Base-by-base conservation (phyloP, 2,329 filamentous ascomycete genomes). In the Trichoderma polysporum region DNA sequence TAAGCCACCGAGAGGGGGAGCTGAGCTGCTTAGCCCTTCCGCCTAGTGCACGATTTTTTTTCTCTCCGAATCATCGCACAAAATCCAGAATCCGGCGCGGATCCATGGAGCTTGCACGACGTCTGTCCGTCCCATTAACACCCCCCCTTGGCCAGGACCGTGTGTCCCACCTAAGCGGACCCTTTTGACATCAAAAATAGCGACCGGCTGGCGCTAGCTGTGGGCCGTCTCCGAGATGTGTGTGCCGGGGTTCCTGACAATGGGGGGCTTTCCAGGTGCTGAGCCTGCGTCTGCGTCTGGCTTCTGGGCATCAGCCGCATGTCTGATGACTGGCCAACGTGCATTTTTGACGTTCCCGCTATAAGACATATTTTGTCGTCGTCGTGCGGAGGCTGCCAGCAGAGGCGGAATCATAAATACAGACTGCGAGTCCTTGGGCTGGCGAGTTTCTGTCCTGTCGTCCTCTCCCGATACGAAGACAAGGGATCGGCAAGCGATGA, bases 171-270 rank as follows among this genome's bases (percentile, higher is more conserved):
- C 64, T 27, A n/a, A 56, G 58, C 65, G 41, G 65, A 62, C 58
- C 65, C 39, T 63, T 61, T 41, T 63, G 50, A 62, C 65, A 59
- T 62, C 58, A 62, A 67, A 67, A 67, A 67, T 67, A 67, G 65
- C 58, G 65, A 56, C 63, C 41, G 63, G 31, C 63, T 57, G 53
- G 63, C 65, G 47, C 65, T 57, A 37, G 27, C 39, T 37, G 58
- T 62, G 57, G 63, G 25, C 33, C 54, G 54, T 22, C 63, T 29
- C 54, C 65, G 54, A 62, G 65, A 56, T 62, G 58, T 56, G 50
- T 41, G 65, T 33, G 58, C 65, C 25, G 57, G 65, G 65, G 65
- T 67, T 57, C 58, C 58, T 57, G 65, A 54, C 50, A 62, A 67
- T 63, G 50, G 37, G 19, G 63, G 53, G 56, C 37, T 31, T 31